Conservation (phyloP, 2,329 filamentous ascomycete genomes). For the Calonectria montana region DNA sequence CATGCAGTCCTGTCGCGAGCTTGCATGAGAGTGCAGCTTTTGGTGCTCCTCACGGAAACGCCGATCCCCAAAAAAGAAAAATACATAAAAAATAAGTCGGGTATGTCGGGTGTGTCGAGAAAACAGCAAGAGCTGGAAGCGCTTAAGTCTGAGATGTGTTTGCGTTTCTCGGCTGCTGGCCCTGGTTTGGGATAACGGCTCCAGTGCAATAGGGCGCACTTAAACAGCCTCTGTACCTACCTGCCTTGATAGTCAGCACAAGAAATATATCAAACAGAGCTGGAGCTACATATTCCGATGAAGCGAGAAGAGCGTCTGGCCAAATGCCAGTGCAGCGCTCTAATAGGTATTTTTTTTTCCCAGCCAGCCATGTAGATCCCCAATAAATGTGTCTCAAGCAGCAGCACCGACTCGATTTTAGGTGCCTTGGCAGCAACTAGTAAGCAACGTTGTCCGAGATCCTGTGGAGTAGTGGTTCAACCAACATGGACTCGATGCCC, state of each 20-base stretch:
- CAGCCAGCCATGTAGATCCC: neutral
- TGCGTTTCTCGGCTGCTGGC: neutral
- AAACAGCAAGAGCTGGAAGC: neutral
- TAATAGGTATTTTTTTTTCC: neutral
- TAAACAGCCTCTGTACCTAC: neutral
- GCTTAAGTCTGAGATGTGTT: neutral
- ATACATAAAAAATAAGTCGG: too few species aligned
- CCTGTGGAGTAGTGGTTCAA: conserved; percentile 2
- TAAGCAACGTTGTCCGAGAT: neutral
- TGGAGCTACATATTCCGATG: neutral
- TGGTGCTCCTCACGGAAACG: neutral
- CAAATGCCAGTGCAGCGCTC: neutral
- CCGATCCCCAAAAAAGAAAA: too few species aligned
- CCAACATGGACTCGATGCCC: neutral
- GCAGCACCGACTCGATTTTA: neutral
- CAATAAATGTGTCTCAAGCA: neutral
- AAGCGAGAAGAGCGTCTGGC: neutral
- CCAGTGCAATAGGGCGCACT: neutral
- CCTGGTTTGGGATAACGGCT: neutral
- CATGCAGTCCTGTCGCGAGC: neutral
- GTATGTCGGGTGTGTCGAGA: neutral
- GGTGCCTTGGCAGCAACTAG: neutral
- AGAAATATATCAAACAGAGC: neutral
- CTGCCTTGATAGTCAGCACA: neutral
- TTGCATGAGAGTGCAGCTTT: conserved; percentile 1